Evolutionary conservation across 352 stramenopile genomes (phyloP), one percentile per base, ranked within the genome.

Genomic region (Globisporangium camurandrum): DNA sequence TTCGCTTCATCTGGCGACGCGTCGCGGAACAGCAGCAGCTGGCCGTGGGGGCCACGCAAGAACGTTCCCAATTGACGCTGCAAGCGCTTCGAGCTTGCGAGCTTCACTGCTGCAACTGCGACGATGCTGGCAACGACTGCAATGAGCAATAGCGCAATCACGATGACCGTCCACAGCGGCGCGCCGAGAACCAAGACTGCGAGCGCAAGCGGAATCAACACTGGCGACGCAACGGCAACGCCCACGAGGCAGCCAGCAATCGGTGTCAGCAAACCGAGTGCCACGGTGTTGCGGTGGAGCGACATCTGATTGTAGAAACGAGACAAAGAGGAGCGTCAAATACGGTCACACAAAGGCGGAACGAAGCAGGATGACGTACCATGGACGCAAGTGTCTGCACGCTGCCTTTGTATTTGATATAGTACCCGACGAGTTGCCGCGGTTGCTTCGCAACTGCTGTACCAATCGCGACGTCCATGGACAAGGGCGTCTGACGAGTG

Each of bases 21-120:
- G 33, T 69, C 71, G 45, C 75, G 46, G 19, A 88, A 86, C 24
- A 91, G 59, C 46, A 86, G 45, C 41, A 84, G 60, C 41, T 88
- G 75, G 11, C 75, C 79, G 45, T 80, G 63, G 1, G 71, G 71
- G 10, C 68, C 81, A 16, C 69, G 67, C 12, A 74, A 36, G 14
- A 87, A 72, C 22, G 75, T 58, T 10, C 71, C 49, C 10, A 75
- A 56, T 2, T 75, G 56, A 19, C 20, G 50, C 36, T 80, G 75
- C 19, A 88, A 24, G 0, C 69, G 63, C 36, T 82, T 51, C 9
- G 72, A 86, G 9, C 59, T 67, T n/a, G 56, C 64, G 31, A 84
- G 26, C n/a, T 73, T 66, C 20, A 86, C 53, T 0, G 66, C 56
- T 42, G 84, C 51, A 14, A 83, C 48, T 20, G 71, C 67, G 33